Evolutionary conservation across 2,329 filamentous ascomycete genomes (phyloP).

Genomic region (Colletotrichum sublineola): DNA sequence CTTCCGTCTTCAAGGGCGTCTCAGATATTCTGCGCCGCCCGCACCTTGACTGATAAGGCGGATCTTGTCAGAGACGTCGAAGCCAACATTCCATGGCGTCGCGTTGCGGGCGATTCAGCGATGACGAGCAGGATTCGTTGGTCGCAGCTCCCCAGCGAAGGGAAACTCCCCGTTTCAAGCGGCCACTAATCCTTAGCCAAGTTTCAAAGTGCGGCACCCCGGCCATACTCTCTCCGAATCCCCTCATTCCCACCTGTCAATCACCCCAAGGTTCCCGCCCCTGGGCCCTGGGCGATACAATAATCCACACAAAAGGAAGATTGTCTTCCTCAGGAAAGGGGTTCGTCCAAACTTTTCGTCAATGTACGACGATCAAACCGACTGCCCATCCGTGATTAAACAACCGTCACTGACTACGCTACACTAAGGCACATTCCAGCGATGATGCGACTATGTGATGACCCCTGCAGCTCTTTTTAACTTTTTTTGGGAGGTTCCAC

Average conservation of each 20-base stretch:
- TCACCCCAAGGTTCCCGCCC: background rate
- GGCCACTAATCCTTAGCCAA: conserved; percentile 20
- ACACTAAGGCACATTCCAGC: background rate
- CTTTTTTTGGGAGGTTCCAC: no score
- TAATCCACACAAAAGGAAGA: conserved; percentile 2
- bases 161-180: conserved; percentile 33
- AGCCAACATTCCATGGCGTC: conserved; percentile 11
- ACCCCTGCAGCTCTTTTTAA: background rate
- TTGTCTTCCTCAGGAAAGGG: background rate
- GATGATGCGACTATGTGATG: conserved; percentile 6
- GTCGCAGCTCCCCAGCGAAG: conserved; percentile 8
- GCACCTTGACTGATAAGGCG: conserved; percentile 20
- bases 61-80: background rate
- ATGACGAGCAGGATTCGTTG: background rate
- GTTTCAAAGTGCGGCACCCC: conserved; percentile 29
- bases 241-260: conserved; percentile 17
- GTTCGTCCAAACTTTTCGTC: conserved; percentile 14
- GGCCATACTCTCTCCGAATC: conserved; percentile 24
- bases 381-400: background rate
- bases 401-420: background rate
- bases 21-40: conserved; percentile 31
- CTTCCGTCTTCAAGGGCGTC: conserved; percentile 23
- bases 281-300: conserved; percentile 9
- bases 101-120: background rate
- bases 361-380: conserved; percentile 16